Evolutionary conservation across 169 alveolate genomes (phyloP), one percentile per base, ranked within the genome.

Genomic region (Eimeria necatrix): DNA sequence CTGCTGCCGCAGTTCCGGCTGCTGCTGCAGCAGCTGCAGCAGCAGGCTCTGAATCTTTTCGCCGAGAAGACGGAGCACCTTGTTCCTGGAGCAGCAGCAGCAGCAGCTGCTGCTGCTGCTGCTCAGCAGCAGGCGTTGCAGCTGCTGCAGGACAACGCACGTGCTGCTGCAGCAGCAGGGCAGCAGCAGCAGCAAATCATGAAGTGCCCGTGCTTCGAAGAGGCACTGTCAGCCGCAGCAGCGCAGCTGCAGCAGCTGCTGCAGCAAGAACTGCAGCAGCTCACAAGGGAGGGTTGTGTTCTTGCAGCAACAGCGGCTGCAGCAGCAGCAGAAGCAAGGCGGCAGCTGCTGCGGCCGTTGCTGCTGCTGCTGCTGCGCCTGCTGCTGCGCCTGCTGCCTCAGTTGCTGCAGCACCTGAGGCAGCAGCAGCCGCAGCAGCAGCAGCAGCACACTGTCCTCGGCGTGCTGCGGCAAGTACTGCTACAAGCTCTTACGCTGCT

Each of bases 391-490:
- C 16, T 9, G 16, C 83, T 71, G 51, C 83, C 41, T n/a, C 83
- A 71, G 83, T 41, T n/a, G 51, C 53, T 22, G 83, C 83, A 7
- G 48, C 53, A 22, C 51, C 83, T n/a, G 83, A 32, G 24, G 52
- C 83, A 71, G 52, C 83, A 22, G 83, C 83, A 71, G 83, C 83
- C 18, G 83, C 83, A 71, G 83, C 83, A 71, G 48, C 46, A 32
- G 83, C 52, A 8, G 51, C 51, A 41, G 83, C n/a, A 22, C 51
- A 8, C 51, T 7, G 9, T 71, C 2, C 12, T 26, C 18, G 51
- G 83, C 51, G 18, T 71, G 46, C 14, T 26, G n/a, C 46, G 49
- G 52, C 52, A 32, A 3, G 14, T 71, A 41, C 52, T 22, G 83
- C 3, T 71, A 26, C 46, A 71, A n/a, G 41, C 41, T 0, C 18